These are phyloP conservation scores for Pichia ethanolica DNA, from an alignment of 805 yeast genomes.

Conservation along the genomic window DNA sequence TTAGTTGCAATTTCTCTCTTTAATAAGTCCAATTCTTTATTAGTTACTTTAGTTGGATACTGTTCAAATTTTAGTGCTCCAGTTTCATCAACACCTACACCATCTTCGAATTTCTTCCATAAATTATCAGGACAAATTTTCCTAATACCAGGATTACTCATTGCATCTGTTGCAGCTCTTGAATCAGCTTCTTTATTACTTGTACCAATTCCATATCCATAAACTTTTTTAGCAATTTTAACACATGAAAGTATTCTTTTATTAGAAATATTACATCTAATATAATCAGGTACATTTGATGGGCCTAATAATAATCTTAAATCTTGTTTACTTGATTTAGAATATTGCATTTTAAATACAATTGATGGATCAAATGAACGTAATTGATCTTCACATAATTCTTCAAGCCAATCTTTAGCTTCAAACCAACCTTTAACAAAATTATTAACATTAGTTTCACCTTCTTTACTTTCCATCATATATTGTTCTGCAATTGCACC, in stretches of 20 bases:
- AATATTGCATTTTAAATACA: slow-evolving; percentile 11
- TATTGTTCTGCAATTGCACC: slow-evolving; percentile 60
- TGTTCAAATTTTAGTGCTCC: slow-evolving; percentile 13
- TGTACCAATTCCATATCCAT: slow-evolving; percentile 66
- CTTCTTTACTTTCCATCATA: slow-evolving; percentile 42
- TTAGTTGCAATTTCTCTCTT: slow-evolving; percentile 8
- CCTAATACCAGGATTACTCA: slow-evolving; percentile 11
- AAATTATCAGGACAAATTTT: slow-evolving; percentile 8
- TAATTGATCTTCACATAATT: slow-evolving; percentile 35
- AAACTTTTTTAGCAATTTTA: slow-evolving; percentile 53
- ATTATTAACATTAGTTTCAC: slow-evolving; percentile 30
- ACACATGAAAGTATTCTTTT: slow-evolving; percentile 37
- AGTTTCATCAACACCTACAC: slow-evolving; percentile 6
- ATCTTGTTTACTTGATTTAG: slow-evolving; percentile 41
- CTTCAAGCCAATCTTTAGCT: slow-evolving; percentile 49
- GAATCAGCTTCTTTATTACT: slow-evolving; percentile 70
- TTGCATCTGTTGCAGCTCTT: slow-evolving; percentile 74
- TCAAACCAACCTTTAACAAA: slow-evolving; percentile 35
- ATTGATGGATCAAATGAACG: slow-evolving; percentile 11
- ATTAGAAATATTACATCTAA: slow-evolving; percentile 27
- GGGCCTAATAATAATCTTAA: slow-evolving; percentile 45
- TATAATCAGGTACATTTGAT: slow-evolving; percentile 47
- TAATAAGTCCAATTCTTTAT: slow-evolving; percentile 4
- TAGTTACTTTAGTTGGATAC: neutral
- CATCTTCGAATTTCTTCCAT: slow-evolving; percentile 11